Evolutionary conservation across 176 grass and related monocot genomes (phyloP), one percentile per base, ranked within the genome.

Genomic region (Carex pumila): DNA sequence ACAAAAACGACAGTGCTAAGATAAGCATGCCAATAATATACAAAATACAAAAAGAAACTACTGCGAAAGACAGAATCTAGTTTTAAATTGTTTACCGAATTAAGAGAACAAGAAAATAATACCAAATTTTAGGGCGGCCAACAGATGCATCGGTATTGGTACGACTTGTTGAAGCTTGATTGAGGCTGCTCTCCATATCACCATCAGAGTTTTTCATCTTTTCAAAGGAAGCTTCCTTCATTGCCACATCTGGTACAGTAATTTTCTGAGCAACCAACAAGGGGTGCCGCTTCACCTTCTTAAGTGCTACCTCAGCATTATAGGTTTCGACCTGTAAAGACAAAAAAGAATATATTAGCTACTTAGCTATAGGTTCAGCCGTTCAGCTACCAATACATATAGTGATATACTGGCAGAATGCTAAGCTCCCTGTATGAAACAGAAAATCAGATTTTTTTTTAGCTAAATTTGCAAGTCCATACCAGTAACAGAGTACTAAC

Each of bases 111-210:
- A 9, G 3, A 70, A 61, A 55, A 84, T 80, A 86, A 61, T 90
- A 98, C 96, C 89, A 98, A 90, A 89, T 95, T 86, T 89, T 92
- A 73, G 87, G 83, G 18, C 85, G 80, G 91, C 85, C 91, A 88
- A 89, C 29, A 83, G 89, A 88, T 61, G 71, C 61, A 81, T 87
- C 78, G 50, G 37, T 70, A 81, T 10, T 88, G 88, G 49, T 22
- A n/a, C 81, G 72, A 37, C 43, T 78, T 88, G 77, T 86, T 59
- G 84, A 88, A 65, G 83, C 37, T 86, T 85, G 74, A 87, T 71
- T 87, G 76, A 60, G 72, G 82, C 53, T 90, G 83, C 79, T 92
- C 43, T 87, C 53, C 19, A 59, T 86, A 71, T 81, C 90, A 75
- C 86, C 86, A 75, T 64, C 49, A 19, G 21, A 53, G 17, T 59